phyloP scores from a whole-genome alignment of 805 yeast genomes.

The Saturnispora diversa region DNA sequence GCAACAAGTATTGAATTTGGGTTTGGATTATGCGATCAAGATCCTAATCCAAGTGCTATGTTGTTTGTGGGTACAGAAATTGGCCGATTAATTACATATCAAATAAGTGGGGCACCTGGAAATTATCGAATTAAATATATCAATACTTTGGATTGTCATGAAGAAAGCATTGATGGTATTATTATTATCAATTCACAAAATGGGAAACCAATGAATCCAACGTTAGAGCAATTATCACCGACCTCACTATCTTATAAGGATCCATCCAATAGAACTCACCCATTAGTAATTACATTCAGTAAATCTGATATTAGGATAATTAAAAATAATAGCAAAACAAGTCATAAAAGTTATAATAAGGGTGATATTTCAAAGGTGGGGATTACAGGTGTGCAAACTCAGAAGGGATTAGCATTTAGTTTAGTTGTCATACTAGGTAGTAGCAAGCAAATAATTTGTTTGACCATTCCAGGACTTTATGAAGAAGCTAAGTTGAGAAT shows the following conservation, averaged over 20 bases:
- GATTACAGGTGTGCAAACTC: conserved; percentile 34
- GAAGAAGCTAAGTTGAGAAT: conserved; percentile 46
- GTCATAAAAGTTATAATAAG: conserved; percentile 55
- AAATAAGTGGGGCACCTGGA: conserved; percentile 59
- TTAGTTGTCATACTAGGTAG: conserved; percentile 25
- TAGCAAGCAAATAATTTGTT: conserved; percentile 23
- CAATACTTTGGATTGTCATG: conserved; percentile 41
- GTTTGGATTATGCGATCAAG: conserved; percentile 48
- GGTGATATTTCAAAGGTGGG: conserved; percentile 43
- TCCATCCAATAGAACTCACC: conserved; percentile 49
- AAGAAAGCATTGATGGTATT: conserved; percentile 45
- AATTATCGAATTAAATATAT: conserved; percentile 49
- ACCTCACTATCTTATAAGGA: conserved; percentile 5
- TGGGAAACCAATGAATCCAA: conserved; percentile 63
- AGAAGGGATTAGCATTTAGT: conserved; percentile 22
- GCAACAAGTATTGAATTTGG: conserved; percentile 67
- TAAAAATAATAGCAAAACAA: conserved; percentile 51
- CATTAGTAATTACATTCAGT: conserved; percentile 51
- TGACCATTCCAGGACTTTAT: conserved; percentile 53
- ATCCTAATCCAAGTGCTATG: conserved; percentile 43
- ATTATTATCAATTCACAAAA: conserved; percentile 48
- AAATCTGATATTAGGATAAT: conserved; percentile 54
- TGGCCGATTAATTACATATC: conserved; percentile 63
- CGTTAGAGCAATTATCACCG: conserved; percentile 40
- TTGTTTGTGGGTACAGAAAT: conserved; percentile 67